Conservation (phyloP, 805 yeast genomes). For the Starmera caribaea region DNA sequence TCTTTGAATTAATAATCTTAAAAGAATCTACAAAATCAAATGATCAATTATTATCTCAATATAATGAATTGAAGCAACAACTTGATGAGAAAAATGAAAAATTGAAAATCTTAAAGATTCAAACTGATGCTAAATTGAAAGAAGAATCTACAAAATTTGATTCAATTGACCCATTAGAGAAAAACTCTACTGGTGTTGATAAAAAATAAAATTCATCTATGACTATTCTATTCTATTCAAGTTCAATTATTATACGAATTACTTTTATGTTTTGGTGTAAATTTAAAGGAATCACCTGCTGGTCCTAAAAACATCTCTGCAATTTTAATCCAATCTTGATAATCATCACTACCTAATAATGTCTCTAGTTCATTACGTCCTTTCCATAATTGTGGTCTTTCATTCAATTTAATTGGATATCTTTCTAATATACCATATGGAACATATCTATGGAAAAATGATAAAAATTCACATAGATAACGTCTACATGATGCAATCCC, state of each 20-base stretch:
- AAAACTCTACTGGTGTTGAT: conserved; percentile 1
- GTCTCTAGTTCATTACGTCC: conserved; percentile 94
- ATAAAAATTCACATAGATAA: conserved; percentile 86
- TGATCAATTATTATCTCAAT: conserved; percentile 18
- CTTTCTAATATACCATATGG: conserved; percentile 90
- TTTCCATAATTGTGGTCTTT: conserved; percentile 88
- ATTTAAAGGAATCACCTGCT: conserved; percentile 62
- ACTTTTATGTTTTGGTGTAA: conserved; percentile 92
- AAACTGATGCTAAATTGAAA: conserved; percentile 52
- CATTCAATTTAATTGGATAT: conserved; percentile 81
- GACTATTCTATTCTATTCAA: background rate
- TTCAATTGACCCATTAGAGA: conserved; percentile 10
- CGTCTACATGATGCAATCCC: conserved; percentile 86
- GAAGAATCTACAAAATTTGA: conserved; percentile 36
- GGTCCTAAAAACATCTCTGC: conserved; percentile 94
- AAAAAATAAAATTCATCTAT: conserved; percentile 7
- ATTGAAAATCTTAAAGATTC: conserved; percentile 59
- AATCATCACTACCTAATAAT: conserved; percentile 73
- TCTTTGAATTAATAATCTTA: conserved; percentile 57
- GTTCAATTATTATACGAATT: conserved; percentile 43
- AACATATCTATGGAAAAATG: conserved; percentile 88
- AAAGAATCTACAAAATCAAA: conserved; percentile 47
- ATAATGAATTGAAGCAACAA: conserved; percentile 12
- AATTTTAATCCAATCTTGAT: conserved; percentile 91
- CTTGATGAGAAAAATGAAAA: conserved; percentile 46